Evolutionary conservation across 306 rosid genomes (phyloP).

Genomic region (Fragaria vesca): DNA sequence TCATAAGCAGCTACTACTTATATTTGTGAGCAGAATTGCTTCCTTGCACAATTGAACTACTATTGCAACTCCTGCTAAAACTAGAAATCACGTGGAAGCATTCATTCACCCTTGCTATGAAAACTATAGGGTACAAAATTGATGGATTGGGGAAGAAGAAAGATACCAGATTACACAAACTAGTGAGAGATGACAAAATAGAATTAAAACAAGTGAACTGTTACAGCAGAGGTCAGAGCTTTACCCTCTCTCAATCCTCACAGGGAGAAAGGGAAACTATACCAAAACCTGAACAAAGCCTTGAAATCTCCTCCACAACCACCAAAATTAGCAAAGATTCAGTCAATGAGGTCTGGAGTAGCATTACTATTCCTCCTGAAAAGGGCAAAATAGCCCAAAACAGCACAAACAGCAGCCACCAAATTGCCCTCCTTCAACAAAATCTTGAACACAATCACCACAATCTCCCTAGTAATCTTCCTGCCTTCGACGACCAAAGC

Average conservation of each 20-base stretch:
- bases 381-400: constrained; percentile 75
- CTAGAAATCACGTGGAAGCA: neutral
- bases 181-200: neutral
- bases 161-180: neutral
- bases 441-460: constrained; percentile 58
- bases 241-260: neutral
- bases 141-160: neutral
- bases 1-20: neutral
- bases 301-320: neutral
- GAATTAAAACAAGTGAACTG: neutral
- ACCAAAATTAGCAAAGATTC: constrained; percentile 2
- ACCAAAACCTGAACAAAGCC: constrained; percentile 13
- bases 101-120: neutral
- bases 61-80: neutral
- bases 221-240: neutral
- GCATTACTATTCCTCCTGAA: constrained; percentile 43
- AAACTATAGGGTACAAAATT: neutral
- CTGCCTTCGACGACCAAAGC: constrained; percentile 77
- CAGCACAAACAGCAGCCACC: constrained; percentile 86
- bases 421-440: constrained; percentile 84
- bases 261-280: neutral
- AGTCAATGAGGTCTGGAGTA: constrained; percentile 28
- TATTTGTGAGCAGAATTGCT: neutral
- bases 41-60: neutral
- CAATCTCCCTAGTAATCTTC: constrained; percentile 72